phyloP scores from a whole-genome alignment of 2,329 filamentous ascomycete species.

The Paecilomyces sp. region DNA sequence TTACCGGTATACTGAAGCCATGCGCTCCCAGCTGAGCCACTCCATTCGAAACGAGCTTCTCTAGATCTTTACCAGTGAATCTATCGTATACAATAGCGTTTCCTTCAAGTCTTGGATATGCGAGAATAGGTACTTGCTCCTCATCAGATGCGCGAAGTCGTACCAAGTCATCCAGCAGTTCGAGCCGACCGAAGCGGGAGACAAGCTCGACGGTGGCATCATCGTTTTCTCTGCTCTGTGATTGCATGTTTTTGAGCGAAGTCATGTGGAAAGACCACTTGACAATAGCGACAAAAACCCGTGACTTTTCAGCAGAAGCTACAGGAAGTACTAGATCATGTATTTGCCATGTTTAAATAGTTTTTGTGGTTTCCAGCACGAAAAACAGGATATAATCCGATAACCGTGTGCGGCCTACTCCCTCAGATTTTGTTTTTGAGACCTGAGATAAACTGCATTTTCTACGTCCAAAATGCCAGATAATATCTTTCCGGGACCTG shows the following conservation, averaged over 20 bases:
- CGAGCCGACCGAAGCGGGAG: constrained; percentile 30
- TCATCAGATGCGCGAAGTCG: constrained; percentile 31
- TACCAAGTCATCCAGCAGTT: constrained; percentile 37
- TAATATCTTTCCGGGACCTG: too few species aligned
- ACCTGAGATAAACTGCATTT: too few species aligned
- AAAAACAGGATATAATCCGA: too few species aligned
- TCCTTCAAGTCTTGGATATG: constrained; percentile 29
- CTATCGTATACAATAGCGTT: constrained; percentile 30
- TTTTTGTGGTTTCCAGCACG: too few species aligned
- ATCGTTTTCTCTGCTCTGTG: neutral
- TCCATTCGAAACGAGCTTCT: constrained; percentile 33
- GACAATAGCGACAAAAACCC: neutral
- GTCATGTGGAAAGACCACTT: neutral
- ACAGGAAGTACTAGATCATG: too few species aligned
- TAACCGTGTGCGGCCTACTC: too few species aligned
- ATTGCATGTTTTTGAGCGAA: neutral
- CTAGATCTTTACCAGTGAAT: constrained; percentile 35
- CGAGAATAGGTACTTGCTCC: constrained; percentile 35
- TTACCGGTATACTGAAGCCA: constrained; percentile 17
- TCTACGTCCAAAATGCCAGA: too few species aligned
- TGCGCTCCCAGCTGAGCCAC: constrained; percentile 23
- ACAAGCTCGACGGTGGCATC: constrained; percentile 11
- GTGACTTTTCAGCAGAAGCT: too few species aligned
- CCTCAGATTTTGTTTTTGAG: too few species aligned
- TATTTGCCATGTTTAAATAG: too few species aligned